These are phyloP conservation scores for Komagataella pseudopastoris DNA, from an alignment of 805 yeast genomes.

Conservation along the genomic window DNA sequence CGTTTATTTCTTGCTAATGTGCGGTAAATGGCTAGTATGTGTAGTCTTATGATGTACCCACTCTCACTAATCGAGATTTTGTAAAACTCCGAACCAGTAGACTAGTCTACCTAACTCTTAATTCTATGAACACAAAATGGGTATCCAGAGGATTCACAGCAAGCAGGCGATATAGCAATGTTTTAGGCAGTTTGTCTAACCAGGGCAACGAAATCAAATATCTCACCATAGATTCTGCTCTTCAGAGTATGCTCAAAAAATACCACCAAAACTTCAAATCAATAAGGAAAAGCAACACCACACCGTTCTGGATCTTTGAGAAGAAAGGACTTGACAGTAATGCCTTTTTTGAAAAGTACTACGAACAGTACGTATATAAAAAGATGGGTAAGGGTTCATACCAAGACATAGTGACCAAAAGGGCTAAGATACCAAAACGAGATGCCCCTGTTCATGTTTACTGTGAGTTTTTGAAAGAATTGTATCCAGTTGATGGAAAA, in stretches of 20 bases:
- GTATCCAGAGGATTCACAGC: neutral
- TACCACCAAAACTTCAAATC: neutral
- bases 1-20: too few species aligned
- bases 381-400: neutral
- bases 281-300: neutral
- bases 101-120: neutral
- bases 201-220: neutral
- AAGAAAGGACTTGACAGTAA: neutral
- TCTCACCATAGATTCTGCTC: neutral
- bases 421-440: neutral
- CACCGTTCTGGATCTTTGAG: neutral
- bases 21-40: too few species aligned
- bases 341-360: neutral
- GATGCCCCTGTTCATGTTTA: neutral
- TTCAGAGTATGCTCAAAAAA: neutral
- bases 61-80: neutral
- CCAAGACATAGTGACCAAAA: neutral
- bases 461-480: neutral
- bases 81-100: neutral
- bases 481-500: neutral
- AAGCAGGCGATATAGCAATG: neutral
- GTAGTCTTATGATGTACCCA: too few species aligned
- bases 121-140: neutral
- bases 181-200: neutral
- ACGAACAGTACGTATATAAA: neutral